Conservation (phyloP, 768 basidiomycete genomes). For the Strobilomyces confusus region DNA sequence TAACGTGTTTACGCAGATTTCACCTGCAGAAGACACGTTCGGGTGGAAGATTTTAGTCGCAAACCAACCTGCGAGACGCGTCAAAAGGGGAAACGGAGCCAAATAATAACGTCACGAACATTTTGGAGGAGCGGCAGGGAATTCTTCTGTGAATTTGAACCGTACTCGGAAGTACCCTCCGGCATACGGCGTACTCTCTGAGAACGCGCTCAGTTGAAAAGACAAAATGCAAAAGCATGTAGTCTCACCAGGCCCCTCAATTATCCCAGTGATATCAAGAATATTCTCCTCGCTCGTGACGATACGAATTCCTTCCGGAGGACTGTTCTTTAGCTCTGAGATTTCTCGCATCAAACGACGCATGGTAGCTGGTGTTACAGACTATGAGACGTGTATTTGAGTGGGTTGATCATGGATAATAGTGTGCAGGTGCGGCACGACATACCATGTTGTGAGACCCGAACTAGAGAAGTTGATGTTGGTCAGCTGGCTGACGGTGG, state of each 20-base stretch:
- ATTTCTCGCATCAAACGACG: constrained; percentile 89
- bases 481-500: constrained; percentile 13
- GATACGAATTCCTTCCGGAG: constrained; percentile 91
- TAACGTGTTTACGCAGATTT: constrained; percentile 95
- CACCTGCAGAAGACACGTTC: constrained; percentile 84
- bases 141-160: constrained; percentile 91
- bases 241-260: constrained; percentile 82
- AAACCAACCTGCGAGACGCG: constrained; percentile 64
- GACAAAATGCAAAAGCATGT: neutral
- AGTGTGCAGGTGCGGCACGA: neutral
- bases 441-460: constrained; percentile 22
- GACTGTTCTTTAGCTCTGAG: constrained; percentile 70
- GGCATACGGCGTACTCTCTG: constrained; percentile 65
- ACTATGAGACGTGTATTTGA: constrained; percentile 22
- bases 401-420: neutral
- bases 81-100: neutral
- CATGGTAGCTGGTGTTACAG: constrained; percentile 53
- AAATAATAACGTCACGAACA: constrained; percentile 44
- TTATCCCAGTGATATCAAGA: constrained; percentile 80
- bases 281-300: constrained; percentile 85
- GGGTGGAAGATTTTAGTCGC: constrained; percentile 96
- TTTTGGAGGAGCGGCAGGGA: constrained; percentile 91
- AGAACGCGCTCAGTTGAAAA: constrained; percentile 7
- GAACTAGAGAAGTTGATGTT: constrained; percentile 6
- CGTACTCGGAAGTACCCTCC: constrained; percentile 71